These are phyloP conservation scores for Leccinum boreale DNA, from an alignment of 768 basidiomycete genomes.

Conservation along the genomic window DNA sequence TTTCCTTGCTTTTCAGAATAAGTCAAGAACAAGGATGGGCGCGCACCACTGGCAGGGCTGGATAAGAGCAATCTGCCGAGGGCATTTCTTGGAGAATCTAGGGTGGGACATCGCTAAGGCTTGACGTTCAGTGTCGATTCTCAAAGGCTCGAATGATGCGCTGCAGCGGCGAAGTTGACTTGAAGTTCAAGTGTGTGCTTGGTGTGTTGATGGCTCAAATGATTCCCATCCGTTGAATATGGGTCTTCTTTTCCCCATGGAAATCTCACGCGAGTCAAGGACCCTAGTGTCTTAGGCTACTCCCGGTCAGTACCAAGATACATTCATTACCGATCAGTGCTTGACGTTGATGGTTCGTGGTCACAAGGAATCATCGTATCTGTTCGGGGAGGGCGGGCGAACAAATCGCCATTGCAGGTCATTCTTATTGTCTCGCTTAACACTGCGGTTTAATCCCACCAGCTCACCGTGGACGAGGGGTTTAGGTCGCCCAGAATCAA, in stretches of 20 bases:
- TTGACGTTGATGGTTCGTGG: neutral
- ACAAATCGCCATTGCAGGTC: neutral
- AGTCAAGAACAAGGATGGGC: neutral
- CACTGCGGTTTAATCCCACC: conserved; percentile 1
- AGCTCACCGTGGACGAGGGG: neutral
- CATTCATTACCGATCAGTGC: neutral
- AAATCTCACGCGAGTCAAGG: conserved; percentile 4
- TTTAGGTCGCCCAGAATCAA: neutral
- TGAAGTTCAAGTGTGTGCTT: neutral
- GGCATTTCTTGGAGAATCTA: neutral
- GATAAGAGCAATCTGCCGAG: neutral
- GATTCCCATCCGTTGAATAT: neutral
- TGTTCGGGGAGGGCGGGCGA: neutral
- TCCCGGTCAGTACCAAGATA: neutral
- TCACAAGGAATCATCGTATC: neutral
- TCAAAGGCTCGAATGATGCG: neutral
- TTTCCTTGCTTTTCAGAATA: neutral
- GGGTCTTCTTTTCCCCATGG: neutral
- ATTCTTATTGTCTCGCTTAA: neutral
- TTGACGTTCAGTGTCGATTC: neutral
- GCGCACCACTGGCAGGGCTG: neutral
- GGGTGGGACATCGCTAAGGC: neutral
- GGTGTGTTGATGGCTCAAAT: neutral
- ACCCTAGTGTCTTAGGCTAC: neutral
- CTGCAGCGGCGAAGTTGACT: neutral